A percentile compares a stretch with the other conserved stretches of the same genome.
These are phyloP conservation scores for Daldinia decipiens DNA, from an alignment of 495 filamentous ascomycete species.

Conservation along the genomic window DNA sequence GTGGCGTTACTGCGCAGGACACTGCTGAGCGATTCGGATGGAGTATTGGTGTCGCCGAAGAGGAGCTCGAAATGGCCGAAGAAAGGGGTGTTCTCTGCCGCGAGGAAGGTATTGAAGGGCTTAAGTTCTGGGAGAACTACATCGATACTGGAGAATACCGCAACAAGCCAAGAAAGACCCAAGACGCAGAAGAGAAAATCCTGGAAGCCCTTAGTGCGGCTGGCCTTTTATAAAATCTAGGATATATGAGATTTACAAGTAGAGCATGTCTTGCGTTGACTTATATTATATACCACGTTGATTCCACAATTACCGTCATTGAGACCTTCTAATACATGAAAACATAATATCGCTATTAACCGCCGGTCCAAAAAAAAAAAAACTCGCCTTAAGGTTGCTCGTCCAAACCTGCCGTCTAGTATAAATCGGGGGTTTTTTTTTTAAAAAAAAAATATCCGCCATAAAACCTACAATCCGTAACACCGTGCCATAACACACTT, in stretches of 20 bases:
- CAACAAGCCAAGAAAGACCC: conserved; percentile 30
- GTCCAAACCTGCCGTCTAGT: conserved; percentile 4
- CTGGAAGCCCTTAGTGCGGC: conserved; percentile 47
- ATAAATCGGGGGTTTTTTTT: no score
- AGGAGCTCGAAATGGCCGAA: conserved; percentile 97
- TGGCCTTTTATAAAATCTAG: conserved; percentile 51
- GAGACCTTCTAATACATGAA: conserved; percentile 4
- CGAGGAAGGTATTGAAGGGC: conserved; percentile 83
- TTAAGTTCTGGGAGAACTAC: conserved; percentile 84
- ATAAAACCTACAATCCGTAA: conserved; percentile 4
- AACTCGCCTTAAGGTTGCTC: not conserved
- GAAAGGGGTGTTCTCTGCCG: conserved; percentile 84
- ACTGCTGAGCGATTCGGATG: conserved; percentile 91
- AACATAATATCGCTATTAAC: not conserved
- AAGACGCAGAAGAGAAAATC: conserved; percentile 41
- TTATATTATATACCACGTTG: conserved; percentile 12
- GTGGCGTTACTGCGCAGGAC: conserved; percentile 89
- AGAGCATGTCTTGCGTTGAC: not conserved
- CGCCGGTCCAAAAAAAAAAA: conserved; percentile 3
- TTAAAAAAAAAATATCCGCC: no score
- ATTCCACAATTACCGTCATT: not conserved
- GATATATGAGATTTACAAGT: not conserved
- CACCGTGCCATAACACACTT: conserved; percentile 17
- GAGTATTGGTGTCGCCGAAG: conserved; percentile 97
- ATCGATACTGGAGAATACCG: conserved; percentile 56